These are phyloP conservation scores for Rhizopus delemar DNA, from an alignment of 371 early-diverging fungal species.

Conservation along the genomic window DNA sequence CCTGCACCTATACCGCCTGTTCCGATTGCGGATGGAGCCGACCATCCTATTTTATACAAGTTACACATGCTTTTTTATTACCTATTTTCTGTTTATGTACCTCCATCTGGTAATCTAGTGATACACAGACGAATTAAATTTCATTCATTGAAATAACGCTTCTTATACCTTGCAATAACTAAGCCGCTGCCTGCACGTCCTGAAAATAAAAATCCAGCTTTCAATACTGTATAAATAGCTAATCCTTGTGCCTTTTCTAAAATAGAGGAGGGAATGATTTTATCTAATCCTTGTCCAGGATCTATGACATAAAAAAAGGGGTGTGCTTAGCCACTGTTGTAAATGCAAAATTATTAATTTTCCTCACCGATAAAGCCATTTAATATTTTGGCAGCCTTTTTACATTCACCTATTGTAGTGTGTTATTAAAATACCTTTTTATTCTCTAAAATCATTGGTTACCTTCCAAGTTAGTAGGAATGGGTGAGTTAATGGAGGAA, in stretches of 20 bases:
- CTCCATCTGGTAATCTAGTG: constrained; percentile 46
- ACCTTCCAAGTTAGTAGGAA: constrained; percentile 64
- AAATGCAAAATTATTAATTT: background rate
- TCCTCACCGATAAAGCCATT: constrained; percentile 70
- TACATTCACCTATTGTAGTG: constrained; percentile 62
- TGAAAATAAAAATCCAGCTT: constrained; percentile 91
- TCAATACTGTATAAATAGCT: constrained; percentile 89
- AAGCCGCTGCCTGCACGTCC: constrained; percentile 92
- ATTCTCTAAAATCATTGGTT: background rate
- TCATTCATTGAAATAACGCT: background rate
- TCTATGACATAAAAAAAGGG: constrained; percentile 32
- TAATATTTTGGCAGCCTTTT: constrained; percentile 75
- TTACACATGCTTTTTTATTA: constrained; percentile 17
- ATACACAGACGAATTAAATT: background rate
- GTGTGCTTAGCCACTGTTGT: background rate
- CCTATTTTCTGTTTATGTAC: constrained; percentile 17
- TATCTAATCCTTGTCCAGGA: constrained; percentile 69
- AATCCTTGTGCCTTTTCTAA: constrained; percentile 85
- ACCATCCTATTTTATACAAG: constrained; percentile 58
- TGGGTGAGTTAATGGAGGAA: constrained; percentile 55
- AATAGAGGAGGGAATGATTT: constrained; percentile 74
- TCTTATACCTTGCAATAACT: constrained; percentile 74
- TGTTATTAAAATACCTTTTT: background rate
- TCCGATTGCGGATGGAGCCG: constrained; percentile 77
- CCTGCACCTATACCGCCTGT: constrained; percentile 87